phyloP scores from a whole-genome alignment of 768 basidiomycete species.

The Naganishia onofrii region DNA sequence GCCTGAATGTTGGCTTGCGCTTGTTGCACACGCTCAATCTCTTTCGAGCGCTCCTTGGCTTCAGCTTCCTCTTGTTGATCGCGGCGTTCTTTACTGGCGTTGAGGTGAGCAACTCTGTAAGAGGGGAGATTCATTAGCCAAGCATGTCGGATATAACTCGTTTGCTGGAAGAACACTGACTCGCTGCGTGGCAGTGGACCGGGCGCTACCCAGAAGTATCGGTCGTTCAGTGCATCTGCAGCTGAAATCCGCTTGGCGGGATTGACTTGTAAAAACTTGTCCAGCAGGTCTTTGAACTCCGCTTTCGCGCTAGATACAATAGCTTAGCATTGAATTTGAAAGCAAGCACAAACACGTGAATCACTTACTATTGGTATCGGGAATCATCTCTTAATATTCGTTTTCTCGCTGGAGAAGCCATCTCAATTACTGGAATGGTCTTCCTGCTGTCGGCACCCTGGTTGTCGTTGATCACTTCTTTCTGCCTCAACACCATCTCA shows the following conservation, averaged over 20 bases:
- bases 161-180: background rate
- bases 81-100: conserved; percentile 19
- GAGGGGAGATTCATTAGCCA: background rate
- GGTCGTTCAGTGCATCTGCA: conserved; percentile 23
- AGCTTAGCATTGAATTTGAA: background rate
- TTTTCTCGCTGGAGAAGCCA: background rate
- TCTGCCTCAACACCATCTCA: conserved; percentile 16
- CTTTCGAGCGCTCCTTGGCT: conserved; percentile 6
- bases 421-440: conserved; percentile 20
- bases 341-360: background rate
- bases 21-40: conserved; percentile 14
- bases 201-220: conserved; percentile 24
- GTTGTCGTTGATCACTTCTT: conserved; percentile 30
- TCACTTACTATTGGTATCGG: conserved; percentile 3
- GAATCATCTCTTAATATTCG: background rate
- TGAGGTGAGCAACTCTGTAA: conserved; percentile 3
- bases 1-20: conserved; percentile 16
- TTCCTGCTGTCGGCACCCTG: conserved; percentile 16
- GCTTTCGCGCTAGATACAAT: background rate
- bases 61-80: conserved; percentile 23
- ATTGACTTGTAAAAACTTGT: conserved; percentile 24
- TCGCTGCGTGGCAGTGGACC: conserved; percentile 5
- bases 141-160: too few relatives aligned
- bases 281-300: conserved; percentile 24
- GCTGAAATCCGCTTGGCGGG: conserved; percentile 28